These are phyloP conservation scores for Cryptococcus deneoformans DNA, from an alignment of 1,284 basidiomycete genomes.

Conservation along the genomic window DNA sequence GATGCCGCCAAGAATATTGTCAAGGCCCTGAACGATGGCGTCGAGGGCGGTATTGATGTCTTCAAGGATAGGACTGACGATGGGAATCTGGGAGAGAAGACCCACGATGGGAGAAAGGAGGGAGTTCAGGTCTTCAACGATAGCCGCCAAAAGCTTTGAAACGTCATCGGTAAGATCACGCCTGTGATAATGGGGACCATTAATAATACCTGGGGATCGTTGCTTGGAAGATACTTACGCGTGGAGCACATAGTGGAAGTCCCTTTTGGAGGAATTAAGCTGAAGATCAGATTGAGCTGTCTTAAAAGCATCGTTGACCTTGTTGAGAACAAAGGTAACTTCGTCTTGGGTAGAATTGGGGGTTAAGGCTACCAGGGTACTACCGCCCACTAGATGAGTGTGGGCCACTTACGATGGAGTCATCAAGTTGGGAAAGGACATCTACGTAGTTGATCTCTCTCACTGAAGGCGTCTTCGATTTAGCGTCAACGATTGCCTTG, in stretches of 20 bases:
- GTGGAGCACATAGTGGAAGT: neutral
- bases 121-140: neutral
- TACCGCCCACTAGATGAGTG: neutral
- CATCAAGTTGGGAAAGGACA: constrained; percentile 5
- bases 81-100: neutral
- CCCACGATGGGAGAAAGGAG: neutral
- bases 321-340: neutral
- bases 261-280: neutral
- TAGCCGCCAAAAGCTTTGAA: neutral
- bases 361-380: neutral
- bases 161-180: neutral
- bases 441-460: constrained; percentile 4
- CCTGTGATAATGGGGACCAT: neutral
- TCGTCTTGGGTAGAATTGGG: neutral
- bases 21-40: neutral
- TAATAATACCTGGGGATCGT: neutral
- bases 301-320: neutral
- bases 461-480: constrained; percentile 1
- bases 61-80: neutral
- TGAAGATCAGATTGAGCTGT: neutral
- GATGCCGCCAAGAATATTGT: constrained; percentile 1
- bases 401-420: constrained; percentile 9
- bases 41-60: neutral
- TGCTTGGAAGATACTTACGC: neutral
- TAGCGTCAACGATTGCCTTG: neutral